Conservation (phyloP, 768 basidiomycete species). For the Clitopilus passeckerianus region DNA sequence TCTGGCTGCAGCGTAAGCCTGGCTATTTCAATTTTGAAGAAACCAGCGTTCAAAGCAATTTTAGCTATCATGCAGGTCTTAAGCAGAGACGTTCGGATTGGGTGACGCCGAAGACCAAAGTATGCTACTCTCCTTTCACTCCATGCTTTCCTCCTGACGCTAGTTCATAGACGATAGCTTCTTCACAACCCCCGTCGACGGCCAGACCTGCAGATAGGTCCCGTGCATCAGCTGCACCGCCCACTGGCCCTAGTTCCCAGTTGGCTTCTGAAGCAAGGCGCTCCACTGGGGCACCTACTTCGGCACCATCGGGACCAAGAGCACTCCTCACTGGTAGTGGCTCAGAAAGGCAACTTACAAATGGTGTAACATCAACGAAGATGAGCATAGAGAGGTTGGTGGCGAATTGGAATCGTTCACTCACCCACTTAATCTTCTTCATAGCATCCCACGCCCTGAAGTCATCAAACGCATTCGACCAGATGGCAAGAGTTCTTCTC, state of each 20-base stretch:
- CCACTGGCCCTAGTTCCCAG: constrained; percentile 35
- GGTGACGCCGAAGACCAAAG: constrained; percentile 29
- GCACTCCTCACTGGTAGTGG: constrained; percentile 36
- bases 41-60: no score
- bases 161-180: constrained; percentile 8
- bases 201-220: constrained; percentile 23
- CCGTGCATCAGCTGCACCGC: constrained; percentile 24
- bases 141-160: background rate
- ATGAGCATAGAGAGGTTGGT: constrained; percentile 61
- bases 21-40: background rate
- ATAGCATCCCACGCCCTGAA: constrained; percentile 73
- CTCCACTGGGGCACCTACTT: constrained; percentile 24
- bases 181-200: constrained; percentile 23
- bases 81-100: constrained; percentile 69
- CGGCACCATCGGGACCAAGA: constrained; percentile 55
- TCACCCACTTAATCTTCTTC: constrained; percentile 1
- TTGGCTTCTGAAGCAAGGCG: constrained; percentile 23
- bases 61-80: constrained; percentile 67
- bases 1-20: constrained; percentile 65
- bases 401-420: background rate
- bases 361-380: constrained; percentile 40
- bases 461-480: constrained; percentile 61
- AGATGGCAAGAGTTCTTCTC: constrained; percentile 31
- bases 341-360: constrained; percentile 20
- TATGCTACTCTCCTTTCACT: background rate